Base-by-base conservation (phyloP, 164 flowering plant species). In the Aristolochia fimbriata region DNA sequence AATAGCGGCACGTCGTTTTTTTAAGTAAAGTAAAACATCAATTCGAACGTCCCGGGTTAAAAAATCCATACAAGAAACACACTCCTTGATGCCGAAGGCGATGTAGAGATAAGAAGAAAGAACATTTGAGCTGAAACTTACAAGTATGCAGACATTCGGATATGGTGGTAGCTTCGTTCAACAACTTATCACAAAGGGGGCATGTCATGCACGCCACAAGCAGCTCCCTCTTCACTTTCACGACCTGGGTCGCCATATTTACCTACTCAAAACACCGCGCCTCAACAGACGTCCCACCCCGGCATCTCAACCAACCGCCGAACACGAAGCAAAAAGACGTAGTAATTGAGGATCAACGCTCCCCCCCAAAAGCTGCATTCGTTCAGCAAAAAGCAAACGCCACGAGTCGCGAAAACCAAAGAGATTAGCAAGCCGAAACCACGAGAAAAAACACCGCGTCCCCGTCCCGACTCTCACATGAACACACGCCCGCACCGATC, bases 81-180 rank as follows among this genome's bases (percentile, higher is more conserved):
- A 6, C 1, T 37, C 43, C 1, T 37, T 37, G 43, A 3, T 37
- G 43, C 43, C 43, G 43, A 37, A 7, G 12, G 9, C 43, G 12
- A 37, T 37, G 43, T 3, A 37, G 43, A 37, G 43, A 37, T 37
- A 37, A 37, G 43, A 37, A 43, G 31, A 7, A 41, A 16, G 25
- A 9, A 20, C 37, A 58, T 0, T 27, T 2, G 30, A 55, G 37
- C 25, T 30, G 62, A 54, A 37, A 74, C 84, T 81, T 61, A 92
- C 98, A 92, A 49, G 98, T 87, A 67, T 92, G 98, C 58, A 92
- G 96, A 66, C 98, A 92, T 43, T 81, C 78, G 27, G 95, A 87
- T 12, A 92, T 79, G 55, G 98, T 92, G 4, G 98, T 89, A 60
- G 98, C 98, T 13, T 92, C 91, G 24, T 65, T 74, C 55, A 89